Conservation (phyloP, 257 asterid species). For the Ilex aquifolium region DNA sequence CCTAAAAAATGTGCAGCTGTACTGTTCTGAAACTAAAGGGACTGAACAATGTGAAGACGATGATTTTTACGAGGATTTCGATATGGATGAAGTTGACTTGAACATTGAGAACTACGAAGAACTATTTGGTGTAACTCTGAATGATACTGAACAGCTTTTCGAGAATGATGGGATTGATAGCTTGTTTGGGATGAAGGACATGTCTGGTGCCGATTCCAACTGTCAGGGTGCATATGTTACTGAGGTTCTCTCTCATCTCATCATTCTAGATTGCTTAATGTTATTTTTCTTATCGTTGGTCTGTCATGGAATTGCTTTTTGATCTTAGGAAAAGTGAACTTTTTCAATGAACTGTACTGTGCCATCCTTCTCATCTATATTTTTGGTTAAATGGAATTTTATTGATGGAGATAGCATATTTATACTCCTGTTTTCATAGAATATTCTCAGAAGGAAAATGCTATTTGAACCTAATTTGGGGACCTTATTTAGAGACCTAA, state of each 20-base stretch:
- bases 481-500: too few species aligned
- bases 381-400: too few species aligned
- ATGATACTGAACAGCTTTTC: constrained; percentile 44
- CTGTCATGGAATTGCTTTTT: background rate
- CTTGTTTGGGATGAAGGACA: constrained; percentile 44
- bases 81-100: constrained; percentile 64
- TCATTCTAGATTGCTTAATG: background rate
- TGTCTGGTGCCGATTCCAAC: constrained; percentile 45
- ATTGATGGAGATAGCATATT: too few species aligned
- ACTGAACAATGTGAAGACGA: constrained; percentile 31
- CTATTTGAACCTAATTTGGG: too few species aligned
- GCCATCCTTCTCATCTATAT: too few species aligned
- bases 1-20: constrained; percentile 33
- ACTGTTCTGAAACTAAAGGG: constrained; percentile 40
- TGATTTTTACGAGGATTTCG: constrained; percentile 44
- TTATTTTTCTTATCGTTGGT: background rate
- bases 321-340: too few species aligned
- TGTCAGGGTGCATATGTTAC: constrained; percentile 36
- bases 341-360: too few species aligned
- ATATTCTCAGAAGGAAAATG: too few species aligned
- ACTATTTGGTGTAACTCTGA: constrained; percentile 52
- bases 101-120: constrained; percentile 66
- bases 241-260: constrained; percentile 34
- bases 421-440: too few species aligned
- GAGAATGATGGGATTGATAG: constrained; percentile 55